A percentile compares a stretch with the other conserved stretches of the same genome.
phyloP scores from a whole-genome alignment of 495 filamentous ascomycete genomes.

The Pseudomonodictys pantanalensis region DNA sequence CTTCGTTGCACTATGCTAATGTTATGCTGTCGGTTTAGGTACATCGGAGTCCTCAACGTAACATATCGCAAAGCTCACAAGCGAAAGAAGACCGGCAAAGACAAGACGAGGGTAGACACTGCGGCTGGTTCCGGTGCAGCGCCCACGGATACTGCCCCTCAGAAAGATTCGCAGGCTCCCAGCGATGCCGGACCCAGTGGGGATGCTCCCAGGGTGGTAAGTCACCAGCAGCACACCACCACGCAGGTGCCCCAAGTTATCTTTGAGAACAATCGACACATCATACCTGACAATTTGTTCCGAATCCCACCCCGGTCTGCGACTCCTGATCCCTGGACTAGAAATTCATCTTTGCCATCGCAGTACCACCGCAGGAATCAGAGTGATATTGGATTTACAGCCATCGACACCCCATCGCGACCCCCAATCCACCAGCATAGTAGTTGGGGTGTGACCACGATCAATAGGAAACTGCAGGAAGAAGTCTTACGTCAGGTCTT shows the following conservation, averaged over 20 bases:
- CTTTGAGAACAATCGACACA: slow-evolving; percentile 92
- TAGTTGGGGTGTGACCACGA: slow-evolving; percentile 93
- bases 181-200: slow-evolving; percentile 31
- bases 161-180: neutral
- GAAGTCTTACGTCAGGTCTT: slow-evolving; percentile 95
- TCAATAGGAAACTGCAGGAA: slow-evolving; percentile 83
- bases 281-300: slow-evolving; percentile 81
- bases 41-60: slow-evolving; percentile 96
- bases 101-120: slow-evolving; percentile 12
- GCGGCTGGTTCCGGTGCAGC: too few relatives aligned
- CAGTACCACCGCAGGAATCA: slow-evolving; percentile 31
- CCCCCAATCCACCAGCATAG: slow-evolving; percentile 49
- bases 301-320: slow-evolving; percentile 38
- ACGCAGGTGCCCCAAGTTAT: slow-evolving; percentile 81
- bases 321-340: slow-evolving; percentile 29
- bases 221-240: slow-evolving; percentile 65
- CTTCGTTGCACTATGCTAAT: slow-evolving; percentile 36
- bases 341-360: slow-evolving; percentile 18
- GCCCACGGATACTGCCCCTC: neutral
- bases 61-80: slow-evolving; percentile 86
- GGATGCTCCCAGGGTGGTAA: slow-evolving; percentile 65
- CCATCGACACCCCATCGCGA: slow-evolving; percentile 22
- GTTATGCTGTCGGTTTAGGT: slow-evolving; percentile 54
- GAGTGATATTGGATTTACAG: slow-evolving; percentile 26
- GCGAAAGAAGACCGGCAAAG: slow-evolving; percentile 51